Evolutionary conservation across 75 land plant genomes (phyloP).

Genomic region (Isoetes taiwanensis): DNA sequence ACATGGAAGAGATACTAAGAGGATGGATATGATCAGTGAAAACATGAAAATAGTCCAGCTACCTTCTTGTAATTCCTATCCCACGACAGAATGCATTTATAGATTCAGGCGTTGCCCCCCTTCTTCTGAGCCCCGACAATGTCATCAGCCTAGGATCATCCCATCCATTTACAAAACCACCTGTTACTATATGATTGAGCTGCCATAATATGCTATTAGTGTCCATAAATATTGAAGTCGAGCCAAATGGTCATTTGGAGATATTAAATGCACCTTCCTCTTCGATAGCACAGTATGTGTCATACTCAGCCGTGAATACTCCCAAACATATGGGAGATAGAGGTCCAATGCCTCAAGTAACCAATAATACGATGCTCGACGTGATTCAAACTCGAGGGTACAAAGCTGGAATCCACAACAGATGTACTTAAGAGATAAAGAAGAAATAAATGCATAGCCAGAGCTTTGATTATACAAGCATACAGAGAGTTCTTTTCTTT

Average conservation of each 20-base stretch:
- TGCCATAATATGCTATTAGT: too few relatives aligned
- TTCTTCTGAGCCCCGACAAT: conserved; percentile 73
- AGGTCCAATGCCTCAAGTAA: conserved; percentile 63
- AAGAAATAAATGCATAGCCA: too few relatives aligned
- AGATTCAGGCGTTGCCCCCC: conserved; percentile 73
- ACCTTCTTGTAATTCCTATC: conserved; percentile 98
- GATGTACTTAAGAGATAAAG: too few relatives aligned
- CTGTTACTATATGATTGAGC: conserved; percentile 76
- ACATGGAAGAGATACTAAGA: not conserved
- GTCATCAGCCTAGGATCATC: conserved; percentile 98
- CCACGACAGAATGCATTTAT: conserved; percentile 89
- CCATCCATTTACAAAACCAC: conserved; percentile 92
- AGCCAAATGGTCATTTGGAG: too few relatives aligned
- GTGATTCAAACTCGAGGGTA: conserved; percentile 92
- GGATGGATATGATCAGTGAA: not conserved
- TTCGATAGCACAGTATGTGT: conserved; percentile 89
- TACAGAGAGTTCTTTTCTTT: too few relatives aligned
- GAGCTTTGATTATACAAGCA: too few relatives aligned
- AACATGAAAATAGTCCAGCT: not conserved
- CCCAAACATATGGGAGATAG: conserved; percentile 99
- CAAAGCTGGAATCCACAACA: conserved; percentile 65
- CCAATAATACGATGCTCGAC: conserved; percentile 97
- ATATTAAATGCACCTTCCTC: conserved; percentile 72
- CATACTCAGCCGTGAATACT: conserved; percentile 77
- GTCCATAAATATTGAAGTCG: too few relatives aligned